Evolutionary conservation across 2,329 filamentous ascomycete species (phyloP).

Genomic region (Chaetomium globosum): DNA sequence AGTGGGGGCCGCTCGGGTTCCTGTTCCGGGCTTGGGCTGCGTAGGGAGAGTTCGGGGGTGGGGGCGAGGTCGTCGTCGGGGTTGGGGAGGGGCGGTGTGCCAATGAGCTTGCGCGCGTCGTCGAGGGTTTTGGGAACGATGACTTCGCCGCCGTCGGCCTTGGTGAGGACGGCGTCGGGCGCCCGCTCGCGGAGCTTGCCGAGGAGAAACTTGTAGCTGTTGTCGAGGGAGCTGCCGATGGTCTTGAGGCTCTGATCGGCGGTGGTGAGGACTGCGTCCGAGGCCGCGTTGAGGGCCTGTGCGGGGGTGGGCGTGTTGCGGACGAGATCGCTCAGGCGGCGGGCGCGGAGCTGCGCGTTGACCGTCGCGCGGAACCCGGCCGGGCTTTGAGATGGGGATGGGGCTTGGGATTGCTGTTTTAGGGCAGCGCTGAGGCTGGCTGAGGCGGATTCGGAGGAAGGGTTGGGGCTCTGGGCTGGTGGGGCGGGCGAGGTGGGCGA

Average conservation of each 20-base stretch:
- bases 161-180: constrained; percentile 44
- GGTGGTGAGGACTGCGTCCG: constrained; percentile 81
- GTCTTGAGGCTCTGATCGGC: constrained; percentile 92
- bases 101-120: constrained; percentile 86
- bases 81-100: constrained; percentile 59
- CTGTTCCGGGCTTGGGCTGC: constrained; percentile 6
- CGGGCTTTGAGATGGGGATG: constrained; percentile 29
- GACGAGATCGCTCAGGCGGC: constrained; percentile 81
- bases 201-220: constrained; percentile 90
- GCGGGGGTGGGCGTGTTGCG: constrained; percentile 66
- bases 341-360: constrained; percentile 59
- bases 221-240: constrained; percentile 85
- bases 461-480: constrained; percentile 38
- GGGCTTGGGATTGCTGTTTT: constrained; percentile 37
- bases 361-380: constrained; percentile 47
- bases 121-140: constrained; percentile 85
- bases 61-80: neutral
- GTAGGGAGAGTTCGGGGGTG: neutral
- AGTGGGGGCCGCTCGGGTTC: constrained; percentile 44
- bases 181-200: constrained; percentile 79
- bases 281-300: constrained; percentile 77
- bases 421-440: constrained; percentile 29
- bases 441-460: constrained; percentile 41
- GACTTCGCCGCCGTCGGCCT: constrained; percentile 47
- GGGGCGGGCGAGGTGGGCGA: constrained; percentile 46